phyloP scores from a whole-genome alignment of 495 filamentous ascomycete genomes.

The Neurospora sp. region DNA sequence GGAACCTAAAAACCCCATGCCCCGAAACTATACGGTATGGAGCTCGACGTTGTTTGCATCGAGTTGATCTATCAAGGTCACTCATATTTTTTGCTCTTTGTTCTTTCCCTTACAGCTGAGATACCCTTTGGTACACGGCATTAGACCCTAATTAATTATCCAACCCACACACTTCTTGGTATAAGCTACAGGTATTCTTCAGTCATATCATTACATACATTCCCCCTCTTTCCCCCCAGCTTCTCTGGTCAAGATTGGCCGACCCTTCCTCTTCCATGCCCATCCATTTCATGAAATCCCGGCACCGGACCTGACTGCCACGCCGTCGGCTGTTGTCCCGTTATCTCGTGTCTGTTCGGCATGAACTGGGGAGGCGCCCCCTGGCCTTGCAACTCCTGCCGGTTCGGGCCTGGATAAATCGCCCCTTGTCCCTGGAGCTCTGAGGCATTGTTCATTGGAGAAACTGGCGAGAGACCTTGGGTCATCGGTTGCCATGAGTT shows the following conservation, averaged over 20 bases:
- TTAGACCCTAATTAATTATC: neutral
- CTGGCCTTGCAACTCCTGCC: conserved; percentile 8
- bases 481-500: neutral
- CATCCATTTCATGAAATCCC: conserved; percentile 31
- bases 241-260: conserved; percentile 7
- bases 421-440: conserved; percentile 15
- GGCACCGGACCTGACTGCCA: conserved; percentile 33
- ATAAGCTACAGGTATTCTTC: no score
- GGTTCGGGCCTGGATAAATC: conserved; percentile 3
- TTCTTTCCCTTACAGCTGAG: neutral
- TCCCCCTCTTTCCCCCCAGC: neutral
- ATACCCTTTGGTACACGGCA: neutral
- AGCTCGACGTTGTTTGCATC: neutral
- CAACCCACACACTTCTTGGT: neutral
- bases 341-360: conserved; percentile 10
- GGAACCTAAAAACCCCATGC: no score
- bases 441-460: neutral
- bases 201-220: neutral
- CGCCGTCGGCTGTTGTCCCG: conserved; percentile 14
- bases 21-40: no score
- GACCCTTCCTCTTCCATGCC: neutral
- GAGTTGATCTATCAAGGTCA: neutral
- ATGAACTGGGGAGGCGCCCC: neutral
- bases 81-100: neutral
- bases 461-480: neutral